phyloP scores from a whole-genome alignment of 805 yeast genomes.

The Groenewaldozyma tartarivorans region DNA sequence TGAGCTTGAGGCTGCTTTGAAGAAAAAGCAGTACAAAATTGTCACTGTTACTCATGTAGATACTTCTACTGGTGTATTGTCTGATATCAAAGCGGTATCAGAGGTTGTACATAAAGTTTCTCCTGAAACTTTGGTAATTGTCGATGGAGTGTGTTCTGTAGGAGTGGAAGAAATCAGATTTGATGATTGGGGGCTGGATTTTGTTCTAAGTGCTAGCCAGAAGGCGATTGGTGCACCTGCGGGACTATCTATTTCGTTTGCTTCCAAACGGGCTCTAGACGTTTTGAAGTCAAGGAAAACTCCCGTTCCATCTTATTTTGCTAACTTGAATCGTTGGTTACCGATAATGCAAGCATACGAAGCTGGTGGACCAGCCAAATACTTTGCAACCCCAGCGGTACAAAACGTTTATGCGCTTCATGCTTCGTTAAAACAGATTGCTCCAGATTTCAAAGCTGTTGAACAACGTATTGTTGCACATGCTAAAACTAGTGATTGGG shows the following conservation, averaged over 20 bases:
- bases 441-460: slow-evolving; percentile 34
- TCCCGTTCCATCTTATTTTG: slow-evolving; percentile 45
- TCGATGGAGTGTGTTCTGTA: slow-evolving; percentile 92
- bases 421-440: slow-evolving; percentile 64
- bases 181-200: slow-evolving; percentile 85
- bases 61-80: slow-evolving; percentile 89
- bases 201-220: slow-evolving; percentile 84
- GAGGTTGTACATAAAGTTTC: slow-evolving; percentile 49
- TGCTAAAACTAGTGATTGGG: slow-evolving; percentile 47
- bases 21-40: slow-evolving; percentile 44
- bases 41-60: slow-evolving; percentile 92
- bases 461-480: slow-evolving; percentile 58
- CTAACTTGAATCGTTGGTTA: slow-evolving; percentile 73
- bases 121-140: slow-evolving; percentile 75
- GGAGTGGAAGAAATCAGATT: slow-evolving; percentile 83
- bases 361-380: slow-evolving; percentile 55
- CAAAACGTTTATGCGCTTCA: slow-evolving; percentile 76
- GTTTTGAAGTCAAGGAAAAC: slow-evolving; percentile 43
- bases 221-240: slow-evolving; percentile 94
- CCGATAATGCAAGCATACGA: slow-evolving; percentile 87
- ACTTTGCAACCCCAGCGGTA: slow-evolving; percentile 96
- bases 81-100: slow-evolving; percentile 57
- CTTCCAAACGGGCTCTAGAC: slow-evolving; percentile 68
- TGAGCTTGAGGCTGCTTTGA: slow-evolving; percentile 47
- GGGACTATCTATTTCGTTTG: slow-evolving; percentile 71